phyloP scores from a whole-genome alignment of 352 stramenopile species.

The Phytopythium chamaehyphon region DNA sequence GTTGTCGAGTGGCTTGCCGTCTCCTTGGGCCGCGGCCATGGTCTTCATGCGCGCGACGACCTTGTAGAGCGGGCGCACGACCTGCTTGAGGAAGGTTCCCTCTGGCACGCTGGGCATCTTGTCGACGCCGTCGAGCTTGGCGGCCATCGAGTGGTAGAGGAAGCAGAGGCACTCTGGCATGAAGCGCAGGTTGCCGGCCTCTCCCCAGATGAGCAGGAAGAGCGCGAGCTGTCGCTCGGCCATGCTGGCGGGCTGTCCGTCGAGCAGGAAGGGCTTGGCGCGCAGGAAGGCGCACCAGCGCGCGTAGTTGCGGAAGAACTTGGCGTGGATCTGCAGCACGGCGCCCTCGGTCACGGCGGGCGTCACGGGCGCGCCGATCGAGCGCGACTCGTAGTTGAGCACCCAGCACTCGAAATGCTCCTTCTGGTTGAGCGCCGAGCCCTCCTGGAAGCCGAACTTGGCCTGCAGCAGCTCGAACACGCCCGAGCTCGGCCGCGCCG shows the following conservation, averaged over 20 bases:
- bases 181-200: slow-evolving; percentile 81
- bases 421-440: slow-evolving; percentile 80
- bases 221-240: slow-evolving; percentile 69
- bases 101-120: slow-evolving; percentile 54
- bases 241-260: slow-evolving; percentile 19
- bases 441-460: slow-evolving; percentile 87
- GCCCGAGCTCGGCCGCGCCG: slow-evolving; percentile 21
- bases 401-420: slow-evolving; percentile 85
- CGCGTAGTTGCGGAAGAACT: slow-evolving; percentile 92
- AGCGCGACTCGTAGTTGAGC: slow-evolving; percentile 79
- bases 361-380: slow-evolving; percentile 15
- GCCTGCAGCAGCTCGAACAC: slow-evolving; percentile 80
- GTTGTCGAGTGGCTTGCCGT: slow-evolving; percentile 47
- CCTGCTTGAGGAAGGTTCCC: slow-evolving; percentile 62
- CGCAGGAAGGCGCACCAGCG: slow-evolving; percentile 95
- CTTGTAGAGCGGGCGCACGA: slow-evolving; percentile 75
- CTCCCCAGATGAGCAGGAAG: slow-evolving; percentile 85
- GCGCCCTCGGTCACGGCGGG: slow-evolving; percentile 49
- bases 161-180: slow-evolving; percentile 90
- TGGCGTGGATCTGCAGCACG: slow-evolving; percentile 85
- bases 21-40: slow-evolving; percentile 16
- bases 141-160: slow-evolving; percentile 77
- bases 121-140: slow-evolving; percentile 63
- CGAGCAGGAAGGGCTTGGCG: slow-evolving; percentile 80
- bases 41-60: slow-evolving; percentile 72